Evolutionary conservation across 148 eudicot genomes (phyloP), one percentile per base, ranked within the genome.

Genomic region (Suaeda aralocaspica): DNA sequence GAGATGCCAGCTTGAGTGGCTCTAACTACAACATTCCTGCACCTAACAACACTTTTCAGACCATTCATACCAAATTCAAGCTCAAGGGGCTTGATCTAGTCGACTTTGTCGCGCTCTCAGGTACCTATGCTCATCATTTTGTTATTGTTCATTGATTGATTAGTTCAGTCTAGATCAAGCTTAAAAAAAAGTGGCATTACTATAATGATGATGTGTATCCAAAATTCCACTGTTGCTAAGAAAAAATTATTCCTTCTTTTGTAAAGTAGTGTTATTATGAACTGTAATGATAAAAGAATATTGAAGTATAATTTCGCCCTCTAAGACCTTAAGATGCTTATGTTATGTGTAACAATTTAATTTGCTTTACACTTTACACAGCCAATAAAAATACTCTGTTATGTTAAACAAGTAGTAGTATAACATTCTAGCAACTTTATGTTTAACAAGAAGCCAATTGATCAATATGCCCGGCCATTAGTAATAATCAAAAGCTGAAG

Each of bases 11-110:
- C 68, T 80, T 92, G 77, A 89, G 92, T 76, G 97, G 96, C 25
- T 87, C 97, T 28, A 92, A 92, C 81, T 66, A 84, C 59, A 83
- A 89, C 77, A 92, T 92, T 75, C 97, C 97, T 25, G 97, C 97
- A 33, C 95, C 97, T 26, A 92, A 89, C 86, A 89, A 80, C 85
- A 92, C 97, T 3, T 92, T 92, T 68, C 89, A 87, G 59, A 85
- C 97, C 67, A 87, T 92, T 67, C 86, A 89, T 58, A 84, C 96
- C 57, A 92, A 87, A 71, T 92, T 89, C 69, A 82, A 89, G 82
- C 84, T 81, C 5, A 72, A 92, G 78, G 92, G 90, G 9, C 87
- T 92, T 15, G 67, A 87, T 80, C 70, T 89, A 33, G 84, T 86
- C 66, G 97, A 92, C 70, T 77, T 85, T n/a, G 97, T 92, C 6